Evolutionary conservation across 2,329 filamentous ascomycete species (phyloP), one percentile per base, ranked within the genome.

Genomic region (Pseudogymnoascus sp.): DNA sequence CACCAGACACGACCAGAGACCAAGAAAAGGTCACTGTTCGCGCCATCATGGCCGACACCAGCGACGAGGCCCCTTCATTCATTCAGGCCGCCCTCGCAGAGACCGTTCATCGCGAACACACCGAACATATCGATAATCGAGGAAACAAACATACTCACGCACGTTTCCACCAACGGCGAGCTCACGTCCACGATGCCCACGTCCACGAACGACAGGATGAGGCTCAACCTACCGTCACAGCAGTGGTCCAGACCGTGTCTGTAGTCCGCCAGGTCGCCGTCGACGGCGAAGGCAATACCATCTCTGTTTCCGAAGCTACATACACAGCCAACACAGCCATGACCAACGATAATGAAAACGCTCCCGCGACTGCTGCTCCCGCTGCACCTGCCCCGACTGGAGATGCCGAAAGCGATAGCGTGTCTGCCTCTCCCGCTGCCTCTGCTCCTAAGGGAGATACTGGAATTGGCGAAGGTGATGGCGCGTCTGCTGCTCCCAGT

Each of bases 81-180:
- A 59, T 73, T 74, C 69, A 72, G 71, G 68, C 70, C 65, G 66
- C 65, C 66, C 65, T 44, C 40, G 40, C 69, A 66, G 65, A 72
- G 62, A 64, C 47, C 60, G 71, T 70, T 73, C 71, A 73, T 67
- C 71, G 70, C 62, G 71, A 72, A 69, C 70, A 72, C 24, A 59
- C 26, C 14, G n/a, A 59, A 59, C 31, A 59, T 33, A 59, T 59
- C 13, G 37, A 61, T 64, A 61, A 56, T 24, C 35, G 26, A 65
- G 60, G 35, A 35, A 63, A 33, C 61, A 33, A 53, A 31, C 62
- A 62, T 40, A 44, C 59, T 4, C 65, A 68, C 62, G 59, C 68
- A 59, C 66, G 67, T 62, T 66, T 66, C 40, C 59, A 69, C 44
- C 65, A 68, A 35, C 67, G 71, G 62, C 64, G 67, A 65, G 63